Evolutionary conservation across 78 protist genomes (phyloP), one percentile per base, ranked within the genome.

Genomic region (Guillardia theta): DNA sequence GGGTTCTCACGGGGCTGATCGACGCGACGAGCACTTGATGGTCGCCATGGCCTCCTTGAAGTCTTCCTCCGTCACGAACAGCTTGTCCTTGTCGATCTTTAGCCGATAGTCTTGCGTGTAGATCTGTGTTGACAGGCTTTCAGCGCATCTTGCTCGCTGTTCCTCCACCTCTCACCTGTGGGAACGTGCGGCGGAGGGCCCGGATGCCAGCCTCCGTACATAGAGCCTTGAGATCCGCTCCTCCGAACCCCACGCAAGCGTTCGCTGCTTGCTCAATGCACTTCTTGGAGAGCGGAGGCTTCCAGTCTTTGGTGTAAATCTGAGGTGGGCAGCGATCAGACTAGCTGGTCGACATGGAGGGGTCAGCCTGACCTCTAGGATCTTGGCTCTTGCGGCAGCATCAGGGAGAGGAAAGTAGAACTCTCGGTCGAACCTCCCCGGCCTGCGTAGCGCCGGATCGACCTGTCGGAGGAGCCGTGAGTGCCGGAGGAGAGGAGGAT

Each of bases 351-450:
- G 58, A 50, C 10, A 50, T 15, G 58, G 15, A 15, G 58, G 15
- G 58, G 58, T 19, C 30, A 15, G 15, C 10, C 10, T 6, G 27
- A 58, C 70, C 70, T 70, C 22, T 15, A 70, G 83, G 83, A 70
- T 70, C 36, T 12, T 24, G 8, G 83, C 83, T 0, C 83, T 36
- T 4, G 83, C 97, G 30, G 93, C 88, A 80, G 76, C 90, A 36
- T 94, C 80, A 0, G 99, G 99, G 50, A 77, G 88, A 15, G 96
- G 93, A 39, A 99, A 97, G 78, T 92, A 94, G 46, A 98, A 45
- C 95, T 99, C 99, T n/a, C 98, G 93, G 93, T 98, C 99, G 80
- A 99, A 98, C 30, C 99, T 96, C 24, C 99, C 99, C 0, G 99
- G 98, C 30, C 98, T 27, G 46, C 98, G 87, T 78, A 98, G 93